Percentiles rank a stretch among this genome's conserved stretches.
Evolutionary conservation across 768 basidiomycete genomes (phyloP).

Genomic region (Termitomyces sp.): DNA sequence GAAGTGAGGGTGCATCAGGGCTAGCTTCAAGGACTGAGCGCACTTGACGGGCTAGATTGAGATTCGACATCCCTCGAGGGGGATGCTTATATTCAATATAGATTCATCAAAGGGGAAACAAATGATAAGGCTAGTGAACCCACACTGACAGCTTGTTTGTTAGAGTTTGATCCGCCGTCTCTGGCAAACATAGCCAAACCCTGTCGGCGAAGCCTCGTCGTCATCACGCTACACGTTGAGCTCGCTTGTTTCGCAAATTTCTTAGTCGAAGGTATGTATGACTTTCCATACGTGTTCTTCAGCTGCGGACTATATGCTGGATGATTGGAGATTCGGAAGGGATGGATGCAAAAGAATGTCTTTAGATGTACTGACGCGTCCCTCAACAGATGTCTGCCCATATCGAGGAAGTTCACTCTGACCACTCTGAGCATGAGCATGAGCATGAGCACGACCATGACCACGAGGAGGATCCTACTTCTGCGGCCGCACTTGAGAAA

Average conservation of each 20-base stretch:
- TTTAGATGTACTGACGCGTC: conserved; percentile 28
- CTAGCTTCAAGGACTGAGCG: conserved; percentile 52
- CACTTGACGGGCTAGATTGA: conserved; percentile 43
- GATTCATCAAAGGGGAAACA: not conserved
- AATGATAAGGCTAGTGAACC: not conserved
- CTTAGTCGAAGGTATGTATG: conserved; percentile 24
- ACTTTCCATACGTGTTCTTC: not conserved
- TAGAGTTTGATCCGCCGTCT: conserved; percentile 14
- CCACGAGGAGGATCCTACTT: conserved; percentile 79
- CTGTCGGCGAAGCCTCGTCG: conserved; percentile 24
- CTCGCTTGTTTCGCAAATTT: conserved; percentile 23
- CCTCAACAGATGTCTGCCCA: conserved; percentile 66
- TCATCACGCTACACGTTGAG: conserved; percentile 32
- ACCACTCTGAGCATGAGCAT: conserved; percentile 64
- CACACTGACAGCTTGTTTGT: conserved; percentile 15
- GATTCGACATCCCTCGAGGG: conserved; percentile 27
- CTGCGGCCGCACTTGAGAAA: conserved; percentile 82
- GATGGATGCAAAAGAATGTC: conserved; percentile 28
- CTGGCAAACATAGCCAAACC: conserved; percentile 23
- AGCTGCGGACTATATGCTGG: not conserved
- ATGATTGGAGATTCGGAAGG: conserved; percentile 1
- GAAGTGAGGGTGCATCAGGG: conserved; percentile 43
- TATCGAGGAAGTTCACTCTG: conserved; percentile 79
- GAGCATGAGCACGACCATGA: conserved; percentile 47
- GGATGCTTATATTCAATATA: not conserved